Conservation (phyloP, 495 filamentous ascomycete genomes). For the Trichoderma reesei region DNA sequence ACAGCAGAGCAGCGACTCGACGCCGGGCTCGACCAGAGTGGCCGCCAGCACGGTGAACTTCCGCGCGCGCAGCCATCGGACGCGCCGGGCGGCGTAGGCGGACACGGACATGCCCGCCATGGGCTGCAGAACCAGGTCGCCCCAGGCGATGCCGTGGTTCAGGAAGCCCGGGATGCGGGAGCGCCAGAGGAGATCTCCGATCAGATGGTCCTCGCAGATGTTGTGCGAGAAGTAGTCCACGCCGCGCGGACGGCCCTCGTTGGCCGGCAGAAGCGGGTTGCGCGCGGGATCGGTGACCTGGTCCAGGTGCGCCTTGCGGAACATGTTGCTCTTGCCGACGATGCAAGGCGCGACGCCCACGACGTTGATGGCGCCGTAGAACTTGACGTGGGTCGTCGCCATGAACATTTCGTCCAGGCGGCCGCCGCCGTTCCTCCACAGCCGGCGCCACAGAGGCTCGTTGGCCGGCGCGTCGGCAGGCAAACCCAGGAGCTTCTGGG, state of each 20-base stretch:
- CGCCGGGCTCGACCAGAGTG: conserved; percentile 88
- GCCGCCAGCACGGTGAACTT: conserved; percentile 89
- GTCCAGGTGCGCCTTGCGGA: conserved; percentile 83
- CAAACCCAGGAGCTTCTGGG: conserved; percentile 32
- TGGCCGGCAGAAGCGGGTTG: conserved; percentile 34
- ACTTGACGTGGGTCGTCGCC: conserved; percentile 89
- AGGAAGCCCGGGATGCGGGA: conserved; percentile 46
- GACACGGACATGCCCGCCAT: conserved; percentile 68
- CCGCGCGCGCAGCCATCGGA: conserved; percentile 84
- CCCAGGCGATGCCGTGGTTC: conserved; percentile 76
- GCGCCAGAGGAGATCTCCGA: conserved; percentile 85
- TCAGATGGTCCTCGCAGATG: conserved; percentile 96
- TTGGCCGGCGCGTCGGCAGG: conserved; percentile 11
- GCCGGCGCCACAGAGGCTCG: neutral
- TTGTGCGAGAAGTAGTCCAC: conserved; percentile 90
- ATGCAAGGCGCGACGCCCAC: conserved; percentile 85
- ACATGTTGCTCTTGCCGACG: conserved; percentile 97
- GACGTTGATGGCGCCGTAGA: conserved; percentile 96
- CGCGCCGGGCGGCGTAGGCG: conserved; percentile 72
- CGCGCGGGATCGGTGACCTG: conserved; percentile 53
- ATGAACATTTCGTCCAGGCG: conserved; percentile 90
- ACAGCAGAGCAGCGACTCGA: conserved; percentile 79
- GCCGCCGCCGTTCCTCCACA: conserved; percentile 50
- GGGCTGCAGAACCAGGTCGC: conserved; percentile 84
- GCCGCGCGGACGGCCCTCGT: conserved; percentile 46